Evolutionary conservation across 768 basidiomycete species (phyloP).

Genomic region (Mrakia blollopis): DNA sequence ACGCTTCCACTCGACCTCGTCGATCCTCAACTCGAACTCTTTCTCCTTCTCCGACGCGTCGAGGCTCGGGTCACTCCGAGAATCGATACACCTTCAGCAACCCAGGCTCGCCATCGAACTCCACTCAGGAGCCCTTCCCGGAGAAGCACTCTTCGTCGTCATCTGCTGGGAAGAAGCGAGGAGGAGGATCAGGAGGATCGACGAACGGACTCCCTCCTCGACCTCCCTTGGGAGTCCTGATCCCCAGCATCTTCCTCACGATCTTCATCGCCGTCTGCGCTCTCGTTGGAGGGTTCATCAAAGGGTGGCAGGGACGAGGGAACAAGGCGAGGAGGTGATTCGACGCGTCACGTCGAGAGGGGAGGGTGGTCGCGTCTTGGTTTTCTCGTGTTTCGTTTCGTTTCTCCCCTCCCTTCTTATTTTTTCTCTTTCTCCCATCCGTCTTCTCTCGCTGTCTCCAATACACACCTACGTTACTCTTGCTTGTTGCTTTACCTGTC

Average conservation of each 20-base stretch:
- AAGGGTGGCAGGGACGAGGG: neutral
- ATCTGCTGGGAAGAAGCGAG: neutral
- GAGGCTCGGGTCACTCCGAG: neutral
- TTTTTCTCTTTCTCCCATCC: too few species aligned
- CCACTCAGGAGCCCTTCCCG: neutral
- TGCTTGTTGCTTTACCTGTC: too few species aligned
- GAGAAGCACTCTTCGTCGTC: neutral
- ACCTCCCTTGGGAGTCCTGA: conserved; percentile 18
- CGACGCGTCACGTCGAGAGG: too few species aligned
- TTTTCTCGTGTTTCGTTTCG: too few species aligned
- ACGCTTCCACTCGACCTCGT: neutral
- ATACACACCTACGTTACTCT: too few species aligned
- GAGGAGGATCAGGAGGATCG: neutral
- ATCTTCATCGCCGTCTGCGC: conserved; percentile 22
- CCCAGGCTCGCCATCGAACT: neutral
- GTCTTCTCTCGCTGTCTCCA: too few species aligned
- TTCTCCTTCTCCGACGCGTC: conserved; percentile 1
- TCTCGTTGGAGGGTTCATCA: conserved; percentile 12
- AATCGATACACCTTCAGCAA: neutral
- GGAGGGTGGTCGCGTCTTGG: neutral
- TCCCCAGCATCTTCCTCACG: conserved; percentile 26
- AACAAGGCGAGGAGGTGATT: neutral
- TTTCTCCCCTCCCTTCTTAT: too few species aligned
- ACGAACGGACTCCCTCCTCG: conserved; percentile 15
- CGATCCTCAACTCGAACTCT: neutral